These are phyloP conservation scores for Candida morakotiae DNA, from an alignment of 805 yeast genomes.

Conservation along the genomic window DNA sequence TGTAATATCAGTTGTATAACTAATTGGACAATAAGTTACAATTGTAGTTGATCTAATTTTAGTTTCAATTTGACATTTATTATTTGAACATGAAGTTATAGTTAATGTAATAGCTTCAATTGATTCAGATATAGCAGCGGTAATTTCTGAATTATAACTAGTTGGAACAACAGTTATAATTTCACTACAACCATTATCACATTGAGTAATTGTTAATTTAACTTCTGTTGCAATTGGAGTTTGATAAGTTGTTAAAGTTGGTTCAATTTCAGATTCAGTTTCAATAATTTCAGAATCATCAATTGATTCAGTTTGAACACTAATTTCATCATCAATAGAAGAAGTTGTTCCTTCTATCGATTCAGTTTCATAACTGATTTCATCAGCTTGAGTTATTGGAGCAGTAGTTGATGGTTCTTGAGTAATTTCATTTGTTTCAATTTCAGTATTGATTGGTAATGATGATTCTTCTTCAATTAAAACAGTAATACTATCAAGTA, in stretches of 20 bases:
- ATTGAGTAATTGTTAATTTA: slow-evolving; percentile 2
- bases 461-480: no score
- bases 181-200: slow-evolving; percentile 1
- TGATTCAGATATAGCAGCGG: neutral
- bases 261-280: no score
- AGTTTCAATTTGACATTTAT: slow-evolving; percentile 1
- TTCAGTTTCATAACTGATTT: no score
- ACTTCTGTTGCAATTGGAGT: slow-evolving; percentile 2
- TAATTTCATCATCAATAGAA: neutral
- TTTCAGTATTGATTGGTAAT: no score
- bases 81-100: slow-evolving; percentile 6
- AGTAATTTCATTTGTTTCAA: no score
- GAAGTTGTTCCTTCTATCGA: no score
- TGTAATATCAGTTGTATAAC: slow-evolving; percentile 1
- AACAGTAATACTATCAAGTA: neutral
- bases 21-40: slow-evolving; percentile 9
- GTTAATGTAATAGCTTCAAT: neutral
- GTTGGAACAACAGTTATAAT: neutral
- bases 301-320: neutral
- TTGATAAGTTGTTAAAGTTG: neutral
- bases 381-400: neutral
- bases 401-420: neutral
- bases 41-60: slow-evolving; percentile 7
- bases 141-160: slow-evolving; percentile 8
- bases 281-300: neutral